phyloP scores from a whole-genome alignment of 108 stramenopile species.

The Hondaea fermentalgiana region DNA sequence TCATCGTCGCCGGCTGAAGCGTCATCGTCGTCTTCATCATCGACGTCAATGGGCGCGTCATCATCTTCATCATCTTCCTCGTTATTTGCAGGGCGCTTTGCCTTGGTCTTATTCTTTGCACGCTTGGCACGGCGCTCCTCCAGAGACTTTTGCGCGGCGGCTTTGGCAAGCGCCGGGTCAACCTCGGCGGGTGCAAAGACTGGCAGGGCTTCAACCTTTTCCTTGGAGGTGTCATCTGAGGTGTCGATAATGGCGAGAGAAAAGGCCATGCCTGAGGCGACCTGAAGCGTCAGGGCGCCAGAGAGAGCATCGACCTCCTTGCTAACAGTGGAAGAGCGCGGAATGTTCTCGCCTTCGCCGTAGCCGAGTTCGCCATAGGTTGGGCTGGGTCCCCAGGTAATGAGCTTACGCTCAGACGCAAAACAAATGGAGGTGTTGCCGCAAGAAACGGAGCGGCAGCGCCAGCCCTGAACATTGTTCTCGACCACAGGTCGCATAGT shows the following conservation, averaged over 20 bases:
- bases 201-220: neutral
- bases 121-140: neutral
- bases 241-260: neutral
- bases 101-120: neutral
- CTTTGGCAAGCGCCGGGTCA: neutral
- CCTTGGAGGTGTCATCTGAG: neutral
- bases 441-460: neutral
- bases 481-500: neutral
- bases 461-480: neutral
- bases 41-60: neutral
- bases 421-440: neutral
- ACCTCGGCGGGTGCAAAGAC: conserved; percentile 7
- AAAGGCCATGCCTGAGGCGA: neutral
- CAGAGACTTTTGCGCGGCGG: neutral
- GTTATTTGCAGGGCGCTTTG: neutral
- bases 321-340: neutral
- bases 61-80: neutral
- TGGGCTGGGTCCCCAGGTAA: neutral
- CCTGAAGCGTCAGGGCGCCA: neutral
- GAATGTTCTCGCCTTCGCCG: neutral
- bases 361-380: conserved; percentile 13
- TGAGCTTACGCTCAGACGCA: conserved; percentile 3
- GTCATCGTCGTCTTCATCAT: neutral
- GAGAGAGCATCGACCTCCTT: neutral
- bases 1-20: neutral